Evolutionary conservation across 345 rosid species (phyloP), one percentile per base, ranked within the genome.

Genomic region (Reutealis trisperma): DNA sequence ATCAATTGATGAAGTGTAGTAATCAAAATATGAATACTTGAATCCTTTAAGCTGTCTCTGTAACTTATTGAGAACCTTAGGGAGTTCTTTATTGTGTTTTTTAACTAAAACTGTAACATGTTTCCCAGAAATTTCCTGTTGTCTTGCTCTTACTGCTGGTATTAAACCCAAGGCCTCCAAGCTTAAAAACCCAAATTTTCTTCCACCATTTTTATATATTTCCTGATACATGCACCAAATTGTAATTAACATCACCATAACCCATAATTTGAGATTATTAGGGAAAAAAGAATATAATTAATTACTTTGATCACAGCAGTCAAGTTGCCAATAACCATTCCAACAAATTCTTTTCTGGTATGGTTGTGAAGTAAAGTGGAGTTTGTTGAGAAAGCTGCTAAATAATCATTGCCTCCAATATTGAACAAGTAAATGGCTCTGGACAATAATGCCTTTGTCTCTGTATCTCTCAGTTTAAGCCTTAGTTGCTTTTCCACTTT

Each of bases 41-140:
- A 71, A 70, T 22, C 77, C 79, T 0, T 30, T 32, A 2, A 79
- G 67, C 41, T 75, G n/a, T 7, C 13, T 44, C 74, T 65, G 67
- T 45, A 82, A 71, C 68, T 70, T 64, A 18, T 62, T 27, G 1
- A 66, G 54, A 5, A 49, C 8, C 0, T 42, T 60, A 0, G 66
- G 51, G 9, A 83, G 24, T 47, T 72, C 78, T 6, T 19, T 1
- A 16, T 79, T 79, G 75, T 83, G 85, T 19, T 68, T 30, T 41
- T 27, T 63, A 2, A 45, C 64, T 2, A 76, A 32, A 18, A 34
- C 6, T 21, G 15, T 6, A 70, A 45, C 47, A 10, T 22, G 18
- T n/a, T 44, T 70, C 19, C 13, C 25, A 34, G 37, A 34, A 34
- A 34, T 34, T 49, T 49, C 8, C 30, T 25, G 21, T 37, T 34